Evolutionary conservation across 345 rosid species (phyloP), one percentile per base, ranked within the genome.

Genomic region (Rhizophora apiculata): DNA sequence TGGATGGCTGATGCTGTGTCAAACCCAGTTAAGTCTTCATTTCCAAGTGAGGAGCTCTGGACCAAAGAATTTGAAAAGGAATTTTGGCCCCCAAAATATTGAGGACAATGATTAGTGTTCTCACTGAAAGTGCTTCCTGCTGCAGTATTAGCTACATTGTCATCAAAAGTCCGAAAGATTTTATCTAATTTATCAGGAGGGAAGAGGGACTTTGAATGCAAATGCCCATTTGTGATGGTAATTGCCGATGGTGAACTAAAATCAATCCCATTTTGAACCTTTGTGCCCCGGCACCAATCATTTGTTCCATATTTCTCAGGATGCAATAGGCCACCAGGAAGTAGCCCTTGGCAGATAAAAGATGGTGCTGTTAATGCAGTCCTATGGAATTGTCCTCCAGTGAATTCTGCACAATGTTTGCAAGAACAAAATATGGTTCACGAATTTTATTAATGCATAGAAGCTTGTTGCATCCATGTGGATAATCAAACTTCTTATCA

Each of bases 261-360:
- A 61, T 60, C 75, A 65, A 77, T 79, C 55, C 77, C 80, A 20
- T 84, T 82, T 81, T 85, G 91, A 70, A 74, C 69, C 80, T 86
- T 87, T 74, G 85, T 34, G 8, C 37, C 78, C 63, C 78, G 81
- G 73, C 70, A 78, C 76, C 80, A 72, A 60, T 87, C 78, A 60
- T 79, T 79, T 19, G 79, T 51, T 58, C 78, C 82, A 74, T 76
- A 76, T 59, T 68, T 85, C 69, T 74, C 83, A 39, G 79, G 71
- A 75, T 84, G 69, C 37, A 78, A 43, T 56, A 76, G 68, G 68
- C 65, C 76, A 51, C 75, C 52, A 1, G 88, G 81, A 51, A 85
- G 79, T 52, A 81, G 51, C 51, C 86, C 90, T 72, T 82, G 83
- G 81, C 87, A 85, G 56, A 85, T 74, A 60, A 89, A 85, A 55